Percentiles rank a stretch among this genome's conserved stretches.
These are phyloP conservation scores for Xylaria polymorpha DNA, from an alignment of 2,329 filamentous ascomycete species.

Conservation along the genomic window DNA sequence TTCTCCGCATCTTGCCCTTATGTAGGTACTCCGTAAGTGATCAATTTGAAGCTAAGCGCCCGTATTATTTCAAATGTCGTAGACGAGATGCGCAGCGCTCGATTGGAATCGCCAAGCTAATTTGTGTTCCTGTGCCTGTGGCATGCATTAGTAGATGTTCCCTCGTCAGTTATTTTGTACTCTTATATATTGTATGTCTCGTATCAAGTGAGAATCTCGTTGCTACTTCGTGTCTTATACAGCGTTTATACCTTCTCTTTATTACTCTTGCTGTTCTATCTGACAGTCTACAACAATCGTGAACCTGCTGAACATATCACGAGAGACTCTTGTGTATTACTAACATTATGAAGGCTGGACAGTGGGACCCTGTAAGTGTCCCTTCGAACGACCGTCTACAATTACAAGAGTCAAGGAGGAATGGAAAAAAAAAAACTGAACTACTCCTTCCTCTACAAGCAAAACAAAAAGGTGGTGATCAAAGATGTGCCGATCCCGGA, in stretches of 20 bases:
- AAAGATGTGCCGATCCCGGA: slow-evolving; percentile 41
- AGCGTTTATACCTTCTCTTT: not conserved
- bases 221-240: not conserved
- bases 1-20: slow-evolving; percentile 17
- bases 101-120: slow-evolving; percentile 6
- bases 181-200: not conserved
- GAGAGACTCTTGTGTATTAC: not conserved
- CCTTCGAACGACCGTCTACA: not conserved
- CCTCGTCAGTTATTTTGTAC: not conserved
- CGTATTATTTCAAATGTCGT: slow-evolving; percentile 17
- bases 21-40: not conserved
- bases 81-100: slow-evolving; percentile 19
- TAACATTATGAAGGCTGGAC: slow-evolving; percentile 32
- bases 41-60: not conserved
- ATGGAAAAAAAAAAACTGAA: slow-evolving; percentile 5
- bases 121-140: not conserved
- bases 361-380: slow-evolving; percentile 32
- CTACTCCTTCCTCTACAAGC: not conserved
- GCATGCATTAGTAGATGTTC: not conserved
- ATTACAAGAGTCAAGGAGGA: not conserved
- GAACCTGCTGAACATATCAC: not conserved
- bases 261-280: not conserved
- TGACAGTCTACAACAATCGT: not conserved
- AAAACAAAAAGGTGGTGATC: slow-evolving; percentile 33
- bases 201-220: not conserved